Percentiles rank a stretch among this genome's conserved stretches.
Evolutionary conservation across 371 early-diverging fungal genomes (phyloP).

Genomic region (Nematocida ironsii): DNA sequence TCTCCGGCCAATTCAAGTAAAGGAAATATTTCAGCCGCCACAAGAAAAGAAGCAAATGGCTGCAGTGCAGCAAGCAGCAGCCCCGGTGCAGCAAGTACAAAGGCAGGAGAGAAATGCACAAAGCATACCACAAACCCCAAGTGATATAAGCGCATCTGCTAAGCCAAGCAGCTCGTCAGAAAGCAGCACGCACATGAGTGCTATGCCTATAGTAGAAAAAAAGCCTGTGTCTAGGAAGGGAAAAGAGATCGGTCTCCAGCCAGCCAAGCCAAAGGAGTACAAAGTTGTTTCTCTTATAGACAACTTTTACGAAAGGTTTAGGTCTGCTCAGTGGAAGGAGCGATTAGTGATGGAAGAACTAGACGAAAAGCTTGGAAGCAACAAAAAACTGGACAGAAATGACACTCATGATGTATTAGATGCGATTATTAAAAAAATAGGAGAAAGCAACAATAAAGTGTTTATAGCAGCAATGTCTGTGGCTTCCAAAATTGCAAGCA

Average conservation of each 20-base stretch:
- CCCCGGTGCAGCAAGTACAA: background rate
- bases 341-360: slow-evolving; percentile 54
- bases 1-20: slow-evolving; percentile 43
- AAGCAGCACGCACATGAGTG: background rate
- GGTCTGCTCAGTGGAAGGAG: slow-evolving; percentile 48
- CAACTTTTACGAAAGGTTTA: slow-evolving; percentile 13
- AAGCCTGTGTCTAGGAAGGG: background rate
- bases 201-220: background rate
- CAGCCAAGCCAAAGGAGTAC: background rate
- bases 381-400: slow-evolving; percentile 1
- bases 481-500: background rate
- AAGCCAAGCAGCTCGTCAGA: background rate
- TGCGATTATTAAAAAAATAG: background rate
- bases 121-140: background rate
- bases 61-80: background rate
- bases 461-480: slow-evolving; percentile 45
- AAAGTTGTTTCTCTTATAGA: background rate
- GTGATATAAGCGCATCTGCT: background rate
- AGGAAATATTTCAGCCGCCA: slow-evolving; percentile 44
- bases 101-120: background rate
- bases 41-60: background rate
- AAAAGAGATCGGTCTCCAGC: too few relatives aligned
- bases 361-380: slow-evolving; percentile 37
- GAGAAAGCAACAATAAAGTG: slow-evolving; percentile 52
- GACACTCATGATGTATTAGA: slow-evolving; percentile 28